Evolutionary conservation across 31 red algal genomes (phyloP), one percentile per base, ranked within the genome.

Genomic region (Odonthalia washingtoniensis): DNA sequence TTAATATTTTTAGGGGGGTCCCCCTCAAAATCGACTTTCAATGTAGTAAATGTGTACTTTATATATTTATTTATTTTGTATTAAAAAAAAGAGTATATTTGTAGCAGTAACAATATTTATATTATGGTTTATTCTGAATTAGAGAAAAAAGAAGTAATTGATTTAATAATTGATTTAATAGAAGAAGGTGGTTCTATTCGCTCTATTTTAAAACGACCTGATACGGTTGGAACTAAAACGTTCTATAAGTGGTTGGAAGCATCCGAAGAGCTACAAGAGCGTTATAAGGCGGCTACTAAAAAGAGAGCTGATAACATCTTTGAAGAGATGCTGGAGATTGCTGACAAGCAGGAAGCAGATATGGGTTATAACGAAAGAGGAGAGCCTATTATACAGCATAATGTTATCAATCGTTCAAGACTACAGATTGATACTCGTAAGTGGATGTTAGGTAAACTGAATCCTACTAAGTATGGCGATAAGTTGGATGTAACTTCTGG

Each of bases 201-300:
- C 3, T 33, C 64, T 67, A 14, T 14, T 5, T 67, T 67, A 35
- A 5, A 33, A 5, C 30, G 2, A 33, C 30, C 2, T 5, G 64
- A 67, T 67, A 67, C 33, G 12, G 3, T 6, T 67, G 33, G 3
- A 4, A 67, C 2, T 5, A 4, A 67, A 3, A 67, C 64, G 4
- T 67, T 67, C 3, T 67, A 67, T 67, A 67, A 67, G 64, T 67
- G 64, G 64, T 44, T n/a, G n/a, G n/a, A n/a, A n/a, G n/a, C n/a
- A n/a, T n/a, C n/a, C n/a, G n/a, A n/a, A n/a, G n/a, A n/a, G n/a
- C n/a, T n/a, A n/a, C n/a, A n/a, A n/a, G n/a, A n/a, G n/a, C n/a
- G n/a, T n/a, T n/a, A n/a, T n/a, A n/a, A n/a, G n/a, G n/a, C n/a
- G n/a, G n/a, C n/a, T n/a, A n/a, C n/a, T n/a, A n/a, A n/a, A n/a